Conservation (phyloP, 345 rosid species). For the Acer saccharum region DNA sequence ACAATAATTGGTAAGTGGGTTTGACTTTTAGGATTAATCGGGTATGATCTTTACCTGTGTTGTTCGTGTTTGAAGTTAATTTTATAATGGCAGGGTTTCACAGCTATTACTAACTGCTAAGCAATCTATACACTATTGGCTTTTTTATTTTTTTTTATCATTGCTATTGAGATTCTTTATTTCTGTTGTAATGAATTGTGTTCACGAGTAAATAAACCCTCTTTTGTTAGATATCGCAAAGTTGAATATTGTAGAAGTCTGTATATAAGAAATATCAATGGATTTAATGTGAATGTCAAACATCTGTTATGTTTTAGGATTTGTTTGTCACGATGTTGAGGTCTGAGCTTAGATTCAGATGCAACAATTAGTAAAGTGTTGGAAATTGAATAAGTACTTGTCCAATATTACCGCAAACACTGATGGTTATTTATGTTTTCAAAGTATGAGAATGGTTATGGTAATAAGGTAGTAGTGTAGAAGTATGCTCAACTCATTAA, state of each 20-base stretch:
- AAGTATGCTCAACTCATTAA: neutral
- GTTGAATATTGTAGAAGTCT: neutral
- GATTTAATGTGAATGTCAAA: neutral
- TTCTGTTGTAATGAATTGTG: neutral
- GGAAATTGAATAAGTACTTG: neutral
- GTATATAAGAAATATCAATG: neutral
- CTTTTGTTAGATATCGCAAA: neutral
- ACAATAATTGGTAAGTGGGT: conserved; percentile 5
- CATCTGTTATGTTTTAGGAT: neutral
- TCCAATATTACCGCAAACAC: neutral
- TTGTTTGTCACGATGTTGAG: neutral
- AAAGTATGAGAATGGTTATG: neutral
- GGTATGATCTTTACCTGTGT: neutral
- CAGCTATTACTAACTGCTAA: no score
- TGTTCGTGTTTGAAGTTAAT: neutral
- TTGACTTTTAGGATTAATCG: neutral
- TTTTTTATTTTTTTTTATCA: neutral
- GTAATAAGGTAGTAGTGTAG: neutral
- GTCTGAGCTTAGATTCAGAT: neutral
- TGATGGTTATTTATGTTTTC: neutral
- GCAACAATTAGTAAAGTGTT: neutral
- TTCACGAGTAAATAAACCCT: neutral
- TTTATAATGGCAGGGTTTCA: no score
- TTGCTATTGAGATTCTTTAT: neutral
- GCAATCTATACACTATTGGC: neutral